phyloP scores from a whole-genome alignment of 2,329 filamentous ascomycete species.

The Botryotinia narcissicola region DNA sequence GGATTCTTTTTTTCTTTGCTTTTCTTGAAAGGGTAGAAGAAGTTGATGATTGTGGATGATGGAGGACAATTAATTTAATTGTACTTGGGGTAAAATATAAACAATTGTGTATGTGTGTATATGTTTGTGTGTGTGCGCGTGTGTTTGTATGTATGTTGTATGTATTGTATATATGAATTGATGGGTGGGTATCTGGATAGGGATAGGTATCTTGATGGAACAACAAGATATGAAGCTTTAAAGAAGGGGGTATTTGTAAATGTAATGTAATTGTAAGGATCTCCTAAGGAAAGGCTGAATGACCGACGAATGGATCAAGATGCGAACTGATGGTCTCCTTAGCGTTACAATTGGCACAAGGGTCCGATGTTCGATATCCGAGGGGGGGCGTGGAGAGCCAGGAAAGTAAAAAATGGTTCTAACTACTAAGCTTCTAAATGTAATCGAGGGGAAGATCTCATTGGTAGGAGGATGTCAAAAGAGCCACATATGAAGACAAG shows the following conservation, averaged over 20 bases:
- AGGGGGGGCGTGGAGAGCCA: constrained; percentile 1
- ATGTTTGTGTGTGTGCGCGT: background rate
- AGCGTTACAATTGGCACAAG: constrained; percentile 16
- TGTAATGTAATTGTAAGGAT: constrained; percentile 14
- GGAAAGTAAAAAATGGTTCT: background rate
- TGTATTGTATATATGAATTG: background rate
- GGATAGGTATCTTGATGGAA: background rate
- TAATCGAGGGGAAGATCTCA: background rate
- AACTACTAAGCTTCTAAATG: background rate
- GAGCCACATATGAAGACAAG: constrained; percentile 3
- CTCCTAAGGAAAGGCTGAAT: background rate
- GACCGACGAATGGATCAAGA: constrained; percentile 5
- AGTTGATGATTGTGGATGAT: background rate
- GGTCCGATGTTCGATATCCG: constrained; percentile 8
- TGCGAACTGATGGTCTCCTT: constrained; percentile 7
- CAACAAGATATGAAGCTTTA: background rate
- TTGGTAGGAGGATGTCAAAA: background rate
- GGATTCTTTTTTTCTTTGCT: background rate
- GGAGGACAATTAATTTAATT: background rate
- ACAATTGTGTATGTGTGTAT: background rate
- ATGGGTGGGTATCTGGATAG: background rate
- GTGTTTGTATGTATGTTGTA: background rate
- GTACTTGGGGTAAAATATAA: background rate
- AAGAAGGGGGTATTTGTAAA: constrained; percentile 14
- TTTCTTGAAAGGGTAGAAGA: background rate